Conservation (phyloP, 2,329 filamentous ascomycete genomes). For the Alternaria triticina region DNA sequence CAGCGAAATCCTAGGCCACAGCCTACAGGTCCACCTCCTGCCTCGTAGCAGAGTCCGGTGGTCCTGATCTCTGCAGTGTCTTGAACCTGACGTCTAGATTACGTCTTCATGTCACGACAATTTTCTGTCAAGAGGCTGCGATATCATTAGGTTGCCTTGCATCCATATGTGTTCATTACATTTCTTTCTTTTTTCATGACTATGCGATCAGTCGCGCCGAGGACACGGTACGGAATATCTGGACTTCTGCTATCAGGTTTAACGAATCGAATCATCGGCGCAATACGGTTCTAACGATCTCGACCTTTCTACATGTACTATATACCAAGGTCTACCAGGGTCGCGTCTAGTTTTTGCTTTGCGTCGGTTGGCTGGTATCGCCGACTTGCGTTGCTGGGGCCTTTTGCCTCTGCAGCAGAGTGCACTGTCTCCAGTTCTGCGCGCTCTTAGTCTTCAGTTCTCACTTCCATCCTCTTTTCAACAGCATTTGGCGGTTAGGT, state of each 20-base stretch:
- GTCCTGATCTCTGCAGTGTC: conserved; percentile 37
- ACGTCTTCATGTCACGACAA: conserved; percentile 36
- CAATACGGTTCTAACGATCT: conserved; percentile 41
- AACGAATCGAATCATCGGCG: conserved; percentile 45
- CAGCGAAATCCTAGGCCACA: conserved; percentile 44
- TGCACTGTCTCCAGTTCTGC: conserved; percentile 15
- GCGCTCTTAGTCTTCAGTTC: conserved; percentile 7
- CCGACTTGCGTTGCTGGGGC: conserved; percentile 26
- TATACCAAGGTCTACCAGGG: conserved; percentile 42
- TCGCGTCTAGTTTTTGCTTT: conserved; percentile 32
- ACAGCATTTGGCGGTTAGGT: conserved; percentile 13
- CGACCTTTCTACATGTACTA: conserved; percentile 46
- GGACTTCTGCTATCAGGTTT: conserved; percentile 36
- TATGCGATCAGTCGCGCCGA: conserved; percentile 39
- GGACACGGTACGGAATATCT: conserved; percentile 46
- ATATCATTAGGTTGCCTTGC: conserved; percentile 28
- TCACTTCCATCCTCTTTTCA: conserved; percentile 7
- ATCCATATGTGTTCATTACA: conserved; percentile 36
- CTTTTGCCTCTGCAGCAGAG: conserved; percentile 10
- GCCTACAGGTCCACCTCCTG: conserved; percentile 40
- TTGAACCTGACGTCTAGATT: conserved; percentile 27
- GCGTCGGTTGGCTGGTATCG: conserved; percentile 36
- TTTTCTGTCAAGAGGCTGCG: conserved; percentile 37
- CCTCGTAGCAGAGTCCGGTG: conserved; percentile 14
- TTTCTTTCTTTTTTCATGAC: conserved; percentile 38